Base-by-base conservation (phyloP, 139 green algal species). In the Closterium sp. region DNA sequence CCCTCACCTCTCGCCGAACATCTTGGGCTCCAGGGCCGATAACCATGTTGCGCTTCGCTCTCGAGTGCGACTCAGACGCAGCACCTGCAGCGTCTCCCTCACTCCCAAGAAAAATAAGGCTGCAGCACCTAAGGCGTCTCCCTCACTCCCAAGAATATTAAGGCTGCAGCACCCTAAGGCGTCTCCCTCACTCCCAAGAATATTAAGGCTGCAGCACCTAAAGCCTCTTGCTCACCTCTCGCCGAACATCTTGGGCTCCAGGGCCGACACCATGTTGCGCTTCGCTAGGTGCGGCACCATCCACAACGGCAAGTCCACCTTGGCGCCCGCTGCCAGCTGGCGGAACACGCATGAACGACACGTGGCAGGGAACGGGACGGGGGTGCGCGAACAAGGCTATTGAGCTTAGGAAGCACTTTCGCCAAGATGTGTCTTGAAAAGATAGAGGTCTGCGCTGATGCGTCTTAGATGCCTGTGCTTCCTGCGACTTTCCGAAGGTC, bases 261-360 rank as follows among this genome's bases (percentile, higher is more conserved):
- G 7, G 23, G 64, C 31, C 43, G 25, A 81, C 23, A 92, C 25
- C 76, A 89, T 89, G 83, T 92, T 90, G n/a, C 83, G 34, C 23
- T 28, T 32, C 25, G 28, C 76, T 30, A 92, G 83, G 9, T n/a
- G 12, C 28, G 89, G 76, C 38, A 84, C 86, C 43, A 92, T 90
- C 89, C 89, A 92, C 10, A 92, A 66, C 16, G 89, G 89, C 30
- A 92, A 32, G 12, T 92, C 89, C 89, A 92, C 89, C 30, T 90
- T 89, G 4, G 89, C 31, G 34, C 89, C 89, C 76, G 19, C 83
- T 55, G 32, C 30, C 32, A 92, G 89, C 89, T 92, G 89, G 30
- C 30, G 55, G 55, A 76, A 76, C 55, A 76, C 55, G 0, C 55
- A 76, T 76, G 55, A 19, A 76, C 16, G 55, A 76, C 55, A 76